Evolutionary conservation across 2,329 filamentous ascomycete species (phyloP).

Genomic region (Aureobasidium leucospermi): DNA sequence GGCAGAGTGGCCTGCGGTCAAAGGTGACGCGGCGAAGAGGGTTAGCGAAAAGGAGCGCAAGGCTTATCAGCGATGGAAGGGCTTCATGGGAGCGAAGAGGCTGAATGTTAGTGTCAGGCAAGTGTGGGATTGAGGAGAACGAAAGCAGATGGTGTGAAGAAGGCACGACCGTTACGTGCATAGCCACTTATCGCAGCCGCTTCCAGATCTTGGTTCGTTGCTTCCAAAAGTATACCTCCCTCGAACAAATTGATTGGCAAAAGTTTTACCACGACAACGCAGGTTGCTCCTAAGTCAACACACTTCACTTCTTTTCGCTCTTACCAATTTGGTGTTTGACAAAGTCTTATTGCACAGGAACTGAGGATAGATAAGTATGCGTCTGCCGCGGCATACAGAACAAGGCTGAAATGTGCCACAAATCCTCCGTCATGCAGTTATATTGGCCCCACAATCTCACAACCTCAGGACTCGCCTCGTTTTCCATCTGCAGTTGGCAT

Average conservation of each 20-base stretch:
- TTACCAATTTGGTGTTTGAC: neutral
- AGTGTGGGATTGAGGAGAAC: constrained; percentile 28
- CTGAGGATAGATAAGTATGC: neutral
- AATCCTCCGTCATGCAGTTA: neutral
- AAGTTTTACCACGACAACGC: neutral
- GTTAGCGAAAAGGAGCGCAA: constrained; percentile 17
- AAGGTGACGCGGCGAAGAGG: constrained; percentile 24
- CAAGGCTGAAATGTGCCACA: neutral
- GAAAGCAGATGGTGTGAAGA: neutral
- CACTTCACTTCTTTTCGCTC: neutral
- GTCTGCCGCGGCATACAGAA: neutral
- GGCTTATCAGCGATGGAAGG: constrained; percentile 32
- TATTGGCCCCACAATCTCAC: neutral
- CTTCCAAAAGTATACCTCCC: neutral
- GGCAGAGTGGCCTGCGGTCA: constrained; percentile 21
- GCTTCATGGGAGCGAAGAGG: constrained; percentile 33
- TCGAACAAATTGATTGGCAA: neutral
- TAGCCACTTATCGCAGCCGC: neutral
- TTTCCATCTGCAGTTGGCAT: neutral
- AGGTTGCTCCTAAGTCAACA: neutral
- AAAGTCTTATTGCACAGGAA: neutral
- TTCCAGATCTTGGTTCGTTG: neutral
- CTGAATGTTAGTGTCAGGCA: constrained; percentile 35
- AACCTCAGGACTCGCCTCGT: neutral
- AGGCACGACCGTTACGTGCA: neutral